phyloP scores from a whole-genome alignment of 2,329 filamentous ascomycete genomes.

The Paecilomyces dactylethromorphus region DNA sequence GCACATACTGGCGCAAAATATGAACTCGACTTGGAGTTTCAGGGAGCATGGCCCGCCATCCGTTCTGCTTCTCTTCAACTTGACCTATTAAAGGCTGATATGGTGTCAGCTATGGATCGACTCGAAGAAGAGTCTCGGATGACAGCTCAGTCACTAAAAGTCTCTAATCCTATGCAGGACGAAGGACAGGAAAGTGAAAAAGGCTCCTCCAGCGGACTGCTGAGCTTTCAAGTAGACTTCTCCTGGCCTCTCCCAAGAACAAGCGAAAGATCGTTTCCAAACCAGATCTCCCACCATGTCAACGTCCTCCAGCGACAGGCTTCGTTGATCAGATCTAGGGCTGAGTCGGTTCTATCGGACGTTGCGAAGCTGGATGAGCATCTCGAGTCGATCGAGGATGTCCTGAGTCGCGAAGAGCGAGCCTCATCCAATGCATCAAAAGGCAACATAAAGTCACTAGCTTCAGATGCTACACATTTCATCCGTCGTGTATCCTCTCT shows the following conservation, averaged over 20 bases:
- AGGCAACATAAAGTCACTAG: neutral
- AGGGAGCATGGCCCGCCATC: slow-evolving; percentile 24
- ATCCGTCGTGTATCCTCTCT: neutral
- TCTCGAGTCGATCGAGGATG: slow-evolving; percentile 24
- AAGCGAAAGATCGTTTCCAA: slow-evolving; percentile 10
- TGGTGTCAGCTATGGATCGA: slow-evolving; percentile 28
- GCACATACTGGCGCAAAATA: slow-evolving; percentile 22
- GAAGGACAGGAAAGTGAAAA: neutral
- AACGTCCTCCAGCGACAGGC: slow-evolving; percentile 27
- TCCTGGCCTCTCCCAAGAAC: neutral
- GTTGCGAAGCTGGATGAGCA: slow-evolving; percentile 28
- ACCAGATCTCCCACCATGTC: slow-evolving; percentile 22
- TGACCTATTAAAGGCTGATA: slow-evolving; percentile 27
- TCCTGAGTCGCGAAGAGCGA: slow-evolving; percentile 14
- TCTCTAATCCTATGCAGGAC: neutral
- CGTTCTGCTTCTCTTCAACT: slow-evolving; percentile 26
- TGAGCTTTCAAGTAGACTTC: neutral
- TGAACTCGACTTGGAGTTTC: slow-evolving; percentile 32
- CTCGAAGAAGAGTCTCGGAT: slow-evolving; percentile 7
- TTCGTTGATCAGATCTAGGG: slow-evolving; percentile 24
- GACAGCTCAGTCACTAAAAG: neutral
- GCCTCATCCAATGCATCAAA: slow-evolving; percentile 6
- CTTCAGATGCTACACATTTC: neutral
- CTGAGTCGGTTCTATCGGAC: slow-evolving; percentile 21
- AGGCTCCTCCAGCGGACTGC: neutral